Percentiles rank a stretch among this genome's conserved stretches.
Conservation (phyloP, 305 asterid species). For the Salvia sclarea region DNA sequence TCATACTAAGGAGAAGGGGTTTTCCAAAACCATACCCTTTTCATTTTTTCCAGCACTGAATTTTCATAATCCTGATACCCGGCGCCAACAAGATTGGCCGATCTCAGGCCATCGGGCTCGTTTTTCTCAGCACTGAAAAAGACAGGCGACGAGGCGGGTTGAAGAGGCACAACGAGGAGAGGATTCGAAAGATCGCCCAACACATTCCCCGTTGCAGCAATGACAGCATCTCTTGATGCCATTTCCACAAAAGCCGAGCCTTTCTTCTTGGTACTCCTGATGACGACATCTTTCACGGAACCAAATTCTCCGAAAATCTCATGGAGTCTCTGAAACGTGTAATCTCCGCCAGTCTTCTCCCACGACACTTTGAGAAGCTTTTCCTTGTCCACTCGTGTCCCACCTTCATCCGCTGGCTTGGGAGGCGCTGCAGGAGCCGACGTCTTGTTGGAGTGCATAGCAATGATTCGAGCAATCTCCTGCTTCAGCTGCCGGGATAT, state of each 20-base stretch:
- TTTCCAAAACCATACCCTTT: constrained; percentile 47
- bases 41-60: constrained; percentile 74
- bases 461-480: constrained; percentile 67
- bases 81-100: constrained; percentile 59
- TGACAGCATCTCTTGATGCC: constrained; percentile 71
- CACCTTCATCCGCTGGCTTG: constrained; percentile 39
- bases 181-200: constrained; percentile 81
- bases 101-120: constrained; percentile 46
- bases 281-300: constrained; percentile 75
- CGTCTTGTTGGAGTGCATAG: constrained; percentile 52
- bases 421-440: constrained; percentile 37
- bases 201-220: constrained; percentile 59
- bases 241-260: constrained; percentile 84
- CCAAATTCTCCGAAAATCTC: constrained; percentile 77
- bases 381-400: constrained; percentile 49
- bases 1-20: background rate
- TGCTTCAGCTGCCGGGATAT: constrained; percentile 61
- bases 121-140: constrained; percentile 39
- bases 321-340: constrained; percentile 57
- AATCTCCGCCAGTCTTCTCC: constrained; percentile 69
- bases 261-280: constrained; percentile 73
- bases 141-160: constrained; percentile 50
- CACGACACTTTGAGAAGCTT: constrained; percentile 81
- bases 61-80: constrained; percentile 73
- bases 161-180: constrained; percentile 67